phyloP scores from a whole-genome alignment of 1,284 basidiomycete genomes.

The Puccinia novopanici region DNA sequence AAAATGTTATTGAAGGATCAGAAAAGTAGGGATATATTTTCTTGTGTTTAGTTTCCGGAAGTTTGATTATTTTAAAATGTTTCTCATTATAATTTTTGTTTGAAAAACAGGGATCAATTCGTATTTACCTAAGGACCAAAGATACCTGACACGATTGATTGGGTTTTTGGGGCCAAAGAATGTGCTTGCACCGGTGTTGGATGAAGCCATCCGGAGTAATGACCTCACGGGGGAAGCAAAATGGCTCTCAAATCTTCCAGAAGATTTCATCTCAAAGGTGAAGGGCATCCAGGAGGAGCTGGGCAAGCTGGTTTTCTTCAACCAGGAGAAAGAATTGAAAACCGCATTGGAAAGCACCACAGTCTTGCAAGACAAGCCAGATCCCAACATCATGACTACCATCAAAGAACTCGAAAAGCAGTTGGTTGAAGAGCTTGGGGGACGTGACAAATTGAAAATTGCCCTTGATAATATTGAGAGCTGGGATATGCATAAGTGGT shows the following conservation, averaged over 20 bases:
- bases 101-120: not conserved
- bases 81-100: not conserved
- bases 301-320: not conserved
- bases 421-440: not conserved
- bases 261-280: not conserved
- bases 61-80: not conserved
- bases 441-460: not conserved
- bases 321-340: not conserved
- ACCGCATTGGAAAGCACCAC: not conserved
- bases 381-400: not conserved
- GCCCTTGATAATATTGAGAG: not conserved
- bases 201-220: not conserved
- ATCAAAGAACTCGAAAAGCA: not conserved
- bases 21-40: not conserved
- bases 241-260: not conserved
- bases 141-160: not conserved
- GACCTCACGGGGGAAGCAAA: not conserved
- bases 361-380: not conserved
- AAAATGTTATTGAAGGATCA: conserved; percentile 10
- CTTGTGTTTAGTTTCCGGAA: not conserved
- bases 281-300: not conserved
- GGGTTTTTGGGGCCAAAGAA: conserved; percentile 5
- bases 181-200: not conserved
- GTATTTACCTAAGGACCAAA: not conserved
- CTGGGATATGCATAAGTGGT: not conserved